phyloP scores from a whole-genome alignment of 2,329 filamentous ascomycete genomes.

The Trichoderma atrobrunneum region DNA sequence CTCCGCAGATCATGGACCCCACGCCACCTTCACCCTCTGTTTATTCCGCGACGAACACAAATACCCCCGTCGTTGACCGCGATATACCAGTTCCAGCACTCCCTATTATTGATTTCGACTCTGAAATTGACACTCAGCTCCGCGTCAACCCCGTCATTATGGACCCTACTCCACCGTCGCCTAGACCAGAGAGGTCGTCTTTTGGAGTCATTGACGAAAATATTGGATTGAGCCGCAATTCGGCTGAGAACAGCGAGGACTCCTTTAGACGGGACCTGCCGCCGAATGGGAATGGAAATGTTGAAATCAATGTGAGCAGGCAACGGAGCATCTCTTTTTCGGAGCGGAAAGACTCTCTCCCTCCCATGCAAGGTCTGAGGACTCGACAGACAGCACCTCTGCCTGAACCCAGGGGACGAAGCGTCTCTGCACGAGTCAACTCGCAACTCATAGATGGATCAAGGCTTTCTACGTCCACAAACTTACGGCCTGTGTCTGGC shows the following conservation, averaged over 20 bases:
- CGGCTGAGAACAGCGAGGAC: not conserved
- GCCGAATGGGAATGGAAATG: not conserved
- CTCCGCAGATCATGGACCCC: constrained; percentile 26
- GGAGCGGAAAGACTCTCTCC: constrained; percentile 26
- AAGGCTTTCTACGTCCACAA: constrained; percentile 33
- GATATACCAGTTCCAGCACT: constrained; percentile 22
- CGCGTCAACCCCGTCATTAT: constrained; percentile 29
- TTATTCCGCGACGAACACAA: constrained; percentile 1
- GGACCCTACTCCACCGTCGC: constrained; percentile 31
- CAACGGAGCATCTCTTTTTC: constrained; percentile 36
- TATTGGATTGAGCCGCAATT: not conserved
- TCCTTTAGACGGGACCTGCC: not conserved
- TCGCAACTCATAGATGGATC: constrained; percentile 30
- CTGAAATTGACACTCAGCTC: constrained; percentile 21
- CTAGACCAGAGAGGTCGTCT: constrained; percentile 25
- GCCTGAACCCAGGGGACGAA: constrained; percentile 42
- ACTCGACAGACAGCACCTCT: constrained; percentile 33
- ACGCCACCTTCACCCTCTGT: constrained; percentile 2
- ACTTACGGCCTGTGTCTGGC: constrained; percentile 28
- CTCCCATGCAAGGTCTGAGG: constrained; percentile 24
- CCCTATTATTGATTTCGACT: constrained; percentile 24
- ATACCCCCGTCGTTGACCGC: constrained; percentile 8
- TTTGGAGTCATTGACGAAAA: not conserved
- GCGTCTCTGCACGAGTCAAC: constrained; percentile 48
- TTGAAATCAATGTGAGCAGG: constrained; percentile 19